Evolutionary conservation across 2,329 filamentous ascomycete genomes (phyloP), one percentile per base, ranked within the genome.

Genomic region (Amesomyces nigricolor): DNA sequence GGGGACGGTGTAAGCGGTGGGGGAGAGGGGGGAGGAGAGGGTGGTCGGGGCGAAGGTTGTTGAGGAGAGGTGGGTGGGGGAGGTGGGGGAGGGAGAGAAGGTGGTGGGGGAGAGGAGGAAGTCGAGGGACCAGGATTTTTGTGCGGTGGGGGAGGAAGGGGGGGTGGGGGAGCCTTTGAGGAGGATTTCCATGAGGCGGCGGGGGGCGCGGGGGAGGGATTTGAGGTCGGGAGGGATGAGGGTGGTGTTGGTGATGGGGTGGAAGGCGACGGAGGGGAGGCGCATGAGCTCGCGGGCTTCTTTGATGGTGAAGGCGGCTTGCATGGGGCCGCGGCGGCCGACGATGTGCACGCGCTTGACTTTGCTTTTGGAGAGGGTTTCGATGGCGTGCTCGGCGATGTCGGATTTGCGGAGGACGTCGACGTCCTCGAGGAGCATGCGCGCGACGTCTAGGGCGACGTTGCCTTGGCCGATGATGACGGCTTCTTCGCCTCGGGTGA

Each of bases 301-400:
- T 71, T 96, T 97, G 69, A 96, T 95, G 0, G 92, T 96, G 65
- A 96, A 97, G 0, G 94, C 85, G 22, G 90, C 92, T 85, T 96
- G 91, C 77, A 95, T 80, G 1, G 91, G 91, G 0, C 94, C 94
- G 66, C 94, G 81, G 63, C 94, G 81, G 11, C 92, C 94, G 19
- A 97, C 86, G n/a, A 99, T 80, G 57, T 87, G 85, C 2, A 99
- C 90, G 39, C 86, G 80, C 66, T 83, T 89, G 47, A 97, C 78
- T 54, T 77, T 86, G 68, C 88, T 96, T 61, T 76, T 80, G 1
- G 83, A 78, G 42, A 99, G 71, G 0, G 80, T 79, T 50, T 89
- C 85, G 13, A 97, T 71, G 0, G 94, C 94, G 64, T 89, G 81
- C 58, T 91, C 88, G 1, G 91, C 85, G 47, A 99, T 97, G 68